phyloP scores from a whole-genome alignment of 129 eudicot species.

The Smallanthus sonchifolius region DNA sequence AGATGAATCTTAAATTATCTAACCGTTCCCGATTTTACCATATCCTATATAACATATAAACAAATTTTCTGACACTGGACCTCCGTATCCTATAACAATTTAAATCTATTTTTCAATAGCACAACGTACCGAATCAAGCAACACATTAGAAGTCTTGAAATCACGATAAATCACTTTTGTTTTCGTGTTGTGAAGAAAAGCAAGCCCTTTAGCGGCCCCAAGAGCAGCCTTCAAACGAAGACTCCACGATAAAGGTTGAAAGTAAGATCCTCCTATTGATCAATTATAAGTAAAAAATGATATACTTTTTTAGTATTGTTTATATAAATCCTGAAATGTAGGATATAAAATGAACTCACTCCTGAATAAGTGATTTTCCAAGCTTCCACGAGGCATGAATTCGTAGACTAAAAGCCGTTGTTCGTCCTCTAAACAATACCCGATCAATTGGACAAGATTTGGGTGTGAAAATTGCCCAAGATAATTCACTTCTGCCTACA shows the following conservation, averaged over 20 bases:
- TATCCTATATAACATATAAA: not conserved
- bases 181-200: slow-evolving; percentile 78
- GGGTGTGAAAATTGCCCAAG: slow-evolving; percentile 84
- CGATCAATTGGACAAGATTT: slow-evolving; percentile 70
- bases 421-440: slow-evolving; percentile 88
- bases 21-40: not conserved
- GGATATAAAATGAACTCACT: slow-evolving; percentile 41
- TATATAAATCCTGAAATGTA: not conserved
- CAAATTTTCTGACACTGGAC: not conserved
- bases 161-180: slow-evolving; percentile 85
- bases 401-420: slow-evolving; percentile 85
- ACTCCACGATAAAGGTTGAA: slow-evolving; percentile 87
- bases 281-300: not conserved
- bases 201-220: slow-evolving; percentile 93
- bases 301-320: not conserved
- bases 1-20: too few species aligned
- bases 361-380: slow-evolving; percentile 86
- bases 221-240: slow-evolving; percentile 86
- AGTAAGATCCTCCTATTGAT: slow-evolving; percentile 79
- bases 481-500: slow-evolving; percentile 88
- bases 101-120: not conserved
- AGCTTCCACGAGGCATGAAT: slow-evolving; percentile 94
- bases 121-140: slow-evolving; percentile 72
- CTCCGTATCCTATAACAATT: not conserved
- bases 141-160: slow-evolving; percentile 87